Evolutionary conservation across 2,329 filamentous ascomycete genomes (phyloP), one percentile per base, ranked within the genome.

Genomic region (Parastagonospora nodorum): DNA sequence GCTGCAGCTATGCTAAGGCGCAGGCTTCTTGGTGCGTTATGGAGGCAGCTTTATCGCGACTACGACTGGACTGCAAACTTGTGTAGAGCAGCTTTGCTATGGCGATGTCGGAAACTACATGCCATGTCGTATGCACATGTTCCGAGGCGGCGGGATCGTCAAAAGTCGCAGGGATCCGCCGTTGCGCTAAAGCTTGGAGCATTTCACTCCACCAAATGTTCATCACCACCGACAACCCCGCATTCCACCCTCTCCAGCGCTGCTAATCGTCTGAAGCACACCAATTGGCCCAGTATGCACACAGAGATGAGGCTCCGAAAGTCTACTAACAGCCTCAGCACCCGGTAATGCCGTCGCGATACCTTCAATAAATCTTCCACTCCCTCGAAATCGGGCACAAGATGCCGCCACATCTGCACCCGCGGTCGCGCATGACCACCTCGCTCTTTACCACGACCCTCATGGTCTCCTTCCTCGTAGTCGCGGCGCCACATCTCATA

Each of bases 381-480:
- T 42, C 42, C 52, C 38, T 36, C 53, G 50, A 55, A 36, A 49
- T 29, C 48, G 16, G 11, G 27, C 50, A 64, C 45, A 62, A 39
- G 59, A 94, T 94, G 89, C 87, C 90, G 67, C 89, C 85, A 35
- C 80, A 93, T 76, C 86, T 99, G 36, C 94, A 99, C 75, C 94
- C 94, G 30, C 88, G 92, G 74, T 97, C 93, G 62, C 88, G 90
- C 66, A 90, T 91, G 78, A 99, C 94, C 64, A 92, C 89, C 49
- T 94, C 92, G 39, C 87, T 99, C 53, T 99, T 99, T 78, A 92
- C 91, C 43, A 90, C 89, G n/a, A 97, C 93, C 1, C 84, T 97
- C 47, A 82, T 90, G 56, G 87, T 92, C 29, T 94, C 89, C 63
- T 96, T 99, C 74, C 83, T 96, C 57, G 92, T 99, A 55, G 94